Evolutionary conservation across 2,329 filamentous ascomycete species (phyloP).

Genomic region (Emydomyces testavorans): DNA sequence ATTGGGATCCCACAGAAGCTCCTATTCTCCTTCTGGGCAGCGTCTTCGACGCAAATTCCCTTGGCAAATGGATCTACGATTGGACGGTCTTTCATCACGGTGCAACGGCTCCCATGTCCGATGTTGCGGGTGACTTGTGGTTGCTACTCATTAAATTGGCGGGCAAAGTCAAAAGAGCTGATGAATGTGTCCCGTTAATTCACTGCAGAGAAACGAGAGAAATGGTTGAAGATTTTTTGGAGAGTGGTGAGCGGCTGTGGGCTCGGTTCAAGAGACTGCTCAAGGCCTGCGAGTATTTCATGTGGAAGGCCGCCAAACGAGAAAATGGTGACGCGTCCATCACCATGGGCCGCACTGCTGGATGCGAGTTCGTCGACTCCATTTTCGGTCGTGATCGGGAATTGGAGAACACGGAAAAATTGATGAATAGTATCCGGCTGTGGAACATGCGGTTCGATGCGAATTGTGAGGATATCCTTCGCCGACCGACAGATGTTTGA

Average conservation of each 20-base stretch:
- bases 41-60: conserved; percentile 92
- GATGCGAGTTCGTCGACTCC: conserved; percentile 88
- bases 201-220: conserved; percentile 62
- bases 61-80: conserved; percentile 99
- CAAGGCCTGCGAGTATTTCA: conserved; percentile 84
- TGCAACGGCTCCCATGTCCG: conserved; percentile 68
- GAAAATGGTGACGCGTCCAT: conserved; percentile 53
- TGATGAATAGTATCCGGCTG: conserved; percentile 77
- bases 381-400: conserved; percentile 89
- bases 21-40: conserved; percentile 90
- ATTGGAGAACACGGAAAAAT: conserved; percentile 76
- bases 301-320: conserved; percentile 78
- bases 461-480: conserved; percentile 83
- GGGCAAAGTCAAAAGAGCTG: conserved; percentile 83
- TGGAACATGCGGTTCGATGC: conserved; percentile 93
- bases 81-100: conserved; percentile 93
- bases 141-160: conserved; percentile 85
- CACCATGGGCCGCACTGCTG: conserved; percentile 80
- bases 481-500: not conserved
- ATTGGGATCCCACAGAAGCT: conserved; percentile 91
- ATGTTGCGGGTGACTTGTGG: conserved; percentile 92
- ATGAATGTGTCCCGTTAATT: conserved; percentile 63
- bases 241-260: conserved; percentile 75
- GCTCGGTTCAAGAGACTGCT: conserved; percentile 74
- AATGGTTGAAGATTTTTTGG: conserved; percentile 80